These are phyloP conservation scores for Plasmodium cynomolgi DNA, from an alignment of 169 alveolate species.

Conservation along the genomic window DNA sequence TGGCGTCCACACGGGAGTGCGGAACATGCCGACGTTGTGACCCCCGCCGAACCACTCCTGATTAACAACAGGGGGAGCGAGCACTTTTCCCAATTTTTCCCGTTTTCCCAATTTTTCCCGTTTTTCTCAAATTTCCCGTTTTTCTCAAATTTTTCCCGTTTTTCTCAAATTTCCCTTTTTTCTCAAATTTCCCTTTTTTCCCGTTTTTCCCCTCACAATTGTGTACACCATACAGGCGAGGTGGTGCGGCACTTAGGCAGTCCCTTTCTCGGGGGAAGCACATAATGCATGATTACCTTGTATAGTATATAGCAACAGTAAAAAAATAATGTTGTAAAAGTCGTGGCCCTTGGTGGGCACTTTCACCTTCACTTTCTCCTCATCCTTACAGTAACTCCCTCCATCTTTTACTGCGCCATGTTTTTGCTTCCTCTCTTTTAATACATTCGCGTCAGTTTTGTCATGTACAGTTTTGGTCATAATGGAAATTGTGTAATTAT, in stretches of 20 bases:
- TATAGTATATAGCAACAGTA: slow-evolving; percentile 58
- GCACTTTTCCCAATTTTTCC: not conserved
- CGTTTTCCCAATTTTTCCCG: not conserved
- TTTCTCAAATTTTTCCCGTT: not conserved
- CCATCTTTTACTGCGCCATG: slow-evolving; percentile 25
- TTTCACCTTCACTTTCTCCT: slow-evolving; percentile 12
- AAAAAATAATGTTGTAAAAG: slow-evolving; percentile 72
- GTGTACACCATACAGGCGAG: not conserved
- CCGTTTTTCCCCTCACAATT: not conserved
- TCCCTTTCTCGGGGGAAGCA: not conserved
- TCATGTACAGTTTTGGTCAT: slow-evolving; percentile 30
- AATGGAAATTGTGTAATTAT: slow-evolving; percentile 15
- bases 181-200: not conserved
- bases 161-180: not conserved
- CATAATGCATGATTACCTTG: slow-evolving; percentile 26
- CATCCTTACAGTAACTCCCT: not conserved
- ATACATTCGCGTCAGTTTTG: slow-evolving; percentile 15
- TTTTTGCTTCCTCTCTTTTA: slow-evolving; percentile 24
- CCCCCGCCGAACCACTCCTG: not conserved
- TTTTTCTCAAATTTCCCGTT: no score
- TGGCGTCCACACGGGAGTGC: not conserved
- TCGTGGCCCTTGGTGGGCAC: slow-evolving; percentile 27
- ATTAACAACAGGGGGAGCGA: not conserved
- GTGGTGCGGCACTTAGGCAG: not conserved
- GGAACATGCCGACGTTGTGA: not conserved